phyloP scores from a whole-genome alignment of 768 basidiomycete species.

The Dendrothele bispora region DNA sequence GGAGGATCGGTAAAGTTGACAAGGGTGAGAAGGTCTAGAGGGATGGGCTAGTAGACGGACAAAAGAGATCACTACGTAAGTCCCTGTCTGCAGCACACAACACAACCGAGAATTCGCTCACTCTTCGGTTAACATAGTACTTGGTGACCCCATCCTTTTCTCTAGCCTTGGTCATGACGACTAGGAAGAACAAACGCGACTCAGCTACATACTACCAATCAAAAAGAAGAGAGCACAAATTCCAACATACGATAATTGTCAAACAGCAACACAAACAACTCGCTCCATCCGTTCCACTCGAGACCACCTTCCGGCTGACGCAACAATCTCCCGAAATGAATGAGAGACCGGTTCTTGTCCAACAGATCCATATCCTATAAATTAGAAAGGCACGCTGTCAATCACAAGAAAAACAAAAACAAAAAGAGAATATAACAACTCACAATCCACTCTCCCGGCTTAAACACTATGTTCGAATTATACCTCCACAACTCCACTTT shows the following conservation, averaged over 20 bases:
- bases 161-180: conserved; percentile 86
- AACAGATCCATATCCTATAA: conserved; percentile 83
- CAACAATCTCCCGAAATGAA: conserved; percentile 79
- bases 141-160: conserved; percentile 74
- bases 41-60: conserved; percentile 67
- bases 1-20: conserved; percentile 81
- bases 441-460: conserved; percentile 70
- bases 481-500: conserved; percentile 91
- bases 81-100: neutral
- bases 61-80: neutral
- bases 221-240: neutral
- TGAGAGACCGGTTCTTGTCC: conserved; percentile 77
- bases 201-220: neutral
- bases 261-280: conserved; percentile 87
- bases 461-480: conserved; percentile 77
- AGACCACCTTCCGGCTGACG: conserved; percentile 88
- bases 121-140: conserved; percentile 80
- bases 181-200: conserved; percentile 43
- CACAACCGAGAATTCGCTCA: conserved; percentile 34
- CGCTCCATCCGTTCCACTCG: conserved; percentile 88
- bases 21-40: conserved; percentile 84
- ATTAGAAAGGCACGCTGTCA: neutral
- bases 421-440: too few species aligned
- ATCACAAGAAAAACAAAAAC: neutral
- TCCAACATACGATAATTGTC: conserved; percentile 86